Evolutionary conservation across 2,329 filamentous ascomycete genomes (phyloP), one percentile per base, ranked within the genome.

Genomic region (Rhytidhysteron rufulum): DNA sequence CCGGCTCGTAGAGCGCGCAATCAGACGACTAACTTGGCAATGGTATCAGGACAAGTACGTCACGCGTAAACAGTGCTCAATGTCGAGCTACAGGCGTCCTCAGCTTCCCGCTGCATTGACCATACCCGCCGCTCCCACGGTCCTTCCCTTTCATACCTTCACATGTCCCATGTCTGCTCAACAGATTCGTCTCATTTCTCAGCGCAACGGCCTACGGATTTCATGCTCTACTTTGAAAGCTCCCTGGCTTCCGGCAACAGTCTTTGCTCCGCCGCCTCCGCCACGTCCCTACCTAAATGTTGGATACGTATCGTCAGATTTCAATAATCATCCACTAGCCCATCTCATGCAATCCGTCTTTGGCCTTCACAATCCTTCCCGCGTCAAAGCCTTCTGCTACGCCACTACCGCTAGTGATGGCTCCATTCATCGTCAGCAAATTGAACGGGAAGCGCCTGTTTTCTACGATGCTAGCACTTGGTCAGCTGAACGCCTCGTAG

Each of bases 281-380:
- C 93, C 93, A 2, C 76, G 73, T 31, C 89, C 90, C 1, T 80
- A 85, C 49, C 74, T 98, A n/a, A 91, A 88, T 51, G 82, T 98
- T 44, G 93, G 93, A 34, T 98, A 98, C 63, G 83, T 98, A 27
- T 97, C 93, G 3, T 97, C 93, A 0, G 93, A 98, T 66, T 98
- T 98, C 68, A 98, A 98, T 60, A 98, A 98, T 55, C 93, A 98
- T 60, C 93, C 93, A 4, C 72, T 98, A 24, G 93, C 93, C 18
- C 93, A 98, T 68, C 66, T 98, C 40, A 98, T 98, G 93, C 93
- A 98, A 69, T 97, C 93, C 1, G 90, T 97, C 5, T 98, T 98
- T 66, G 93, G 93, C 0, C 75, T 97, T 43, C 93, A 98, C 59
- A 74, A 95, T 53, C 75, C 75, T 0, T 66, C 63, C 18, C 80